Evolutionary conservation across 495 filamentous ascomycete species (phyloP).

Genomic region (Saxophila tyrrhenica): DNA sequence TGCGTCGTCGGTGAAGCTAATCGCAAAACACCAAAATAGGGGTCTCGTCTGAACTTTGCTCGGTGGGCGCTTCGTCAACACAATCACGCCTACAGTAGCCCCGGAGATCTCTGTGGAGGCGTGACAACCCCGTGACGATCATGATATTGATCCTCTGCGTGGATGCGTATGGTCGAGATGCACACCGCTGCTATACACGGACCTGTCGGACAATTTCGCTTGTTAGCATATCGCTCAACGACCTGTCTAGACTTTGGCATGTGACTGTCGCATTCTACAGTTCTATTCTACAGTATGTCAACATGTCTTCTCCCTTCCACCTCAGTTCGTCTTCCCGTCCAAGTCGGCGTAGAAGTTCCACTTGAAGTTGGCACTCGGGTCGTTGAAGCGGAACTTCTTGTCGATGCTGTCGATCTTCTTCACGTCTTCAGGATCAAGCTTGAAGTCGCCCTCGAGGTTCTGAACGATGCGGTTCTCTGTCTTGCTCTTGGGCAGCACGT

Average conservation of each 20-base stretch:
- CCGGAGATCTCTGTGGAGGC: neutral
- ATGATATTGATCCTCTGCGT: neutral
- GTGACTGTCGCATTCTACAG: neutral
- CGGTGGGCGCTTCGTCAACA: too few relatives aligned
- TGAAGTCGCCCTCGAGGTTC: slow-evolving; percentile 52
- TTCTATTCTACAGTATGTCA: neutral
- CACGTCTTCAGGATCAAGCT: slow-evolving; percentile 42
- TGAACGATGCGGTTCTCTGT: slow-evolving; percentile 38
- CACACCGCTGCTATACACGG: too few relatives aligned
- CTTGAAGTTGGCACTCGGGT: slow-evolving; percentile 44
- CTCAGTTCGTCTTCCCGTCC: slow-evolving; percentile 42
- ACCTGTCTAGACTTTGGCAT: neutral
- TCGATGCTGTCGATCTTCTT: slow-evolving; percentile 42
- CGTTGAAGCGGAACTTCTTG: slow-evolving; percentile 50
- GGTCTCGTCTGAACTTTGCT: too few relatives aligned
- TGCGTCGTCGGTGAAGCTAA: too few relatives aligned
- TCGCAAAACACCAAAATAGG: too few relatives aligned
- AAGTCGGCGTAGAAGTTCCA: slow-evolving; percentile 49
- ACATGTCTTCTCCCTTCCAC: neutral
- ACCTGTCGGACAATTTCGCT: neutral
- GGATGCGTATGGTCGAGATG: neutral
- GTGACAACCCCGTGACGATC: neutral
- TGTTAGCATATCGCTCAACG: neutral
- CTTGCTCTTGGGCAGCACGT: slow-evolving; percentile 55
- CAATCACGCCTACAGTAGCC: too few relatives aligned